Percentiles rank a stretch among this genome's conserved stretches.
phyloP scores from a whole-genome alignment of 2,329 filamentous ascomycete genomes.

The Ophiostoma ulmi region DNA sequence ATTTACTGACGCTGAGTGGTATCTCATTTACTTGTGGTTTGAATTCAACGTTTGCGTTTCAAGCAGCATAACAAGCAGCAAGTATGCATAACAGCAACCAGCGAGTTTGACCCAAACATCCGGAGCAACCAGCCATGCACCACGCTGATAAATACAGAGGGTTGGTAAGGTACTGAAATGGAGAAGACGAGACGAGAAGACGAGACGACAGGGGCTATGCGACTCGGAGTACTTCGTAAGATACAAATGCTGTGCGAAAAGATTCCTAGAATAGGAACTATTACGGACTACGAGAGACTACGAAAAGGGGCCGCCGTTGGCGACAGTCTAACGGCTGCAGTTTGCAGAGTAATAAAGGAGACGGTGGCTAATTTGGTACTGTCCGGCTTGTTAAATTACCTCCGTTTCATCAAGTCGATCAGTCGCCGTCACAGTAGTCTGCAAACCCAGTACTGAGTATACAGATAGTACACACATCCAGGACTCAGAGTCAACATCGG shows the following conservation, averaged over 20 bases:
- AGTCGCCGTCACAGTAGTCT: background rate
- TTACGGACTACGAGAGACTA: background rate
- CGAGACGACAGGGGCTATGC: background rate
- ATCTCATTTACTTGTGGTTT: too few relatives aligned
- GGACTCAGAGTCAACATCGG: background rate
- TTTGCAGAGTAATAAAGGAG: background rate
- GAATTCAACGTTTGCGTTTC: too few relatives aligned
- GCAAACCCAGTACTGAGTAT: background rate
- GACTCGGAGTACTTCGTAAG: background rate
- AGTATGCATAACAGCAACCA: too few relatives aligned
- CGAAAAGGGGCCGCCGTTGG: slow-evolving; percentile 13
- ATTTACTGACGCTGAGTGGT: background rate
- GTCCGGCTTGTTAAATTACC: background rate
- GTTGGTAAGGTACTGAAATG: slow-evolving; percentile 6
- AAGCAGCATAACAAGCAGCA: too few relatives aligned
- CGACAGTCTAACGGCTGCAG: background rate
- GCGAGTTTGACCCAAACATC: too few relatives aligned
- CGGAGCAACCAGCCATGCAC: too few relatives aligned
- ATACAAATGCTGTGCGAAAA: background rate
- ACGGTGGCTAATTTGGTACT: background rate
- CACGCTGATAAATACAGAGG: background rate
- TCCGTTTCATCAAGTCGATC: slow-evolving; percentile 5
- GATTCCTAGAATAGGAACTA: background rate
- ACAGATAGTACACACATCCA: background rate
- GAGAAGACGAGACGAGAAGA: background rate